Percentiles rank a stretch among this genome's conserved stretches.
These are phyloP conservation scores for Limtongia smithiae DNA, from an alignment of 805 yeast species.

Conservation along the genomic window DNA sequence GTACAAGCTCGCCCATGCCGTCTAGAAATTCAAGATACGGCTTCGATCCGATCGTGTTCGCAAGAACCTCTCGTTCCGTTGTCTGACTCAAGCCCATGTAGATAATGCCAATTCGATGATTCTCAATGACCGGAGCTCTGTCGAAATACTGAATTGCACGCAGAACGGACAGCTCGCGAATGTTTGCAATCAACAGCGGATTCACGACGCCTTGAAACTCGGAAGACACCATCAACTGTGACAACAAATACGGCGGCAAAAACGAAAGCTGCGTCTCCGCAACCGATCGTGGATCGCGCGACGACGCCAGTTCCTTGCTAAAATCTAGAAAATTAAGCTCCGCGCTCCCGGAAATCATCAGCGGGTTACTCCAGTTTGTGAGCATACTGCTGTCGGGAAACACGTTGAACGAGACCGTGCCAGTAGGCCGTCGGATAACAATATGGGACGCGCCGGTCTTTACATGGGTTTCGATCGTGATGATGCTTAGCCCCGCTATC, in stretches of 20 bases:
- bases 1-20: conserved; percentile 58
- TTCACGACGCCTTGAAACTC: conserved; percentile 38
- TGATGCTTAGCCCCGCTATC: conserved; percentile 57
- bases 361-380: conserved; percentile 30
- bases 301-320: background rate
- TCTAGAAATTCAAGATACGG: conserved; percentile 58
- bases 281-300: background rate
- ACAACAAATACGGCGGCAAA: conserved; percentile 47
- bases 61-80: conserved; percentile 59
- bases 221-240: conserved; percentile 50
- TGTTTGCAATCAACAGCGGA: conserved; percentile 51
- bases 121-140: conserved; percentile 70
- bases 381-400: conserved; percentile 42
- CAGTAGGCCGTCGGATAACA: conserved; percentile 63
- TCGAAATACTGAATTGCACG: conserved; percentile 65
- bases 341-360: no score
- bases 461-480: conserved; percentile 53
- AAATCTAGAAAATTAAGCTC: conserved; percentile 11
- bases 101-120: conserved; percentile 72
- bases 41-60: conserved; percentile 59
- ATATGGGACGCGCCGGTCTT: conserved; percentile 33
- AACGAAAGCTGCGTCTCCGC: conserved; percentile 31
- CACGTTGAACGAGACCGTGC: conserved; percentile 49
- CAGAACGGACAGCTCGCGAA: conserved; percentile 16
- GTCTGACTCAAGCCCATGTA: conserved; percentile 69